Evolutionary conservation across 192 early-diverging fungal species (phyloP).

Genomic region (Podila clonocystis): DNA sequence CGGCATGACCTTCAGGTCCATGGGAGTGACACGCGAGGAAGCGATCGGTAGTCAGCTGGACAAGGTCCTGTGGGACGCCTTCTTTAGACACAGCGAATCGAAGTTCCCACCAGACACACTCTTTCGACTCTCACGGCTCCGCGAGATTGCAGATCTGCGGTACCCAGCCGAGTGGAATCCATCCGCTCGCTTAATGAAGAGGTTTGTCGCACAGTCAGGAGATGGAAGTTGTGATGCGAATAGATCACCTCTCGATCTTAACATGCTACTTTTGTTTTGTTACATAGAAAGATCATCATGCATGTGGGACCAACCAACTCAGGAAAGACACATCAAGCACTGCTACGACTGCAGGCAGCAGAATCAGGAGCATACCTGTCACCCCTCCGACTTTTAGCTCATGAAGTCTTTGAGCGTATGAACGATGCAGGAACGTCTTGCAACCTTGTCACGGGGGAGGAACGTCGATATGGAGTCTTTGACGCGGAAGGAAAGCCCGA

Average conservation of each 20-base stretch:
- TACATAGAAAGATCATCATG: constrained; percentile 79
- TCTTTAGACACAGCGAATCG: constrained; percentile 26
- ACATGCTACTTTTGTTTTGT: not conserved
- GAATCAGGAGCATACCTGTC: constrained; percentile 85
- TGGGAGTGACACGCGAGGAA: constrained; percentile 40
- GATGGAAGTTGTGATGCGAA: too few species aligned
- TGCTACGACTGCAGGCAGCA: constrained; percentile 73
- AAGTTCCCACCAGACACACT: constrained; percentile 22
- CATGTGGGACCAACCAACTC: constrained; percentile 98
- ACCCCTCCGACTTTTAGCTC: constrained; percentile 90
- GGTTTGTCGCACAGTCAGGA: constrained; percentile 51
- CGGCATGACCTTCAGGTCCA: constrained; percentile 45
- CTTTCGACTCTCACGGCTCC: constrained; percentile 42
- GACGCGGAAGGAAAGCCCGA: constrained; percentile 50
- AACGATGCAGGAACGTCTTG: constrained; percentile 79
- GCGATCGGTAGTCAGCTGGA: constrained; percentile 28
- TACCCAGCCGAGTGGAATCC: constrained; percentile 86
- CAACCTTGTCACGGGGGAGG: constrained; percentile 93
- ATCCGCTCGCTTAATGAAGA: constrained; percentile 74
- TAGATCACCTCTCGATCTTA: not conserved
- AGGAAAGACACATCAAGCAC: constrained; percentile 93
- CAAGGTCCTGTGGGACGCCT: constrained; percentile 32
- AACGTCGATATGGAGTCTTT: constrained; percentile 62
- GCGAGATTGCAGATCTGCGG: constrained; percentile 76
- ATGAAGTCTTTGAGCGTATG: constrained; percentile 92